These are phyloP conservation scores for Millerago galiae DNA, from an alignment of 805 yeast genomes.

Conservation along the genomic window DNA sequence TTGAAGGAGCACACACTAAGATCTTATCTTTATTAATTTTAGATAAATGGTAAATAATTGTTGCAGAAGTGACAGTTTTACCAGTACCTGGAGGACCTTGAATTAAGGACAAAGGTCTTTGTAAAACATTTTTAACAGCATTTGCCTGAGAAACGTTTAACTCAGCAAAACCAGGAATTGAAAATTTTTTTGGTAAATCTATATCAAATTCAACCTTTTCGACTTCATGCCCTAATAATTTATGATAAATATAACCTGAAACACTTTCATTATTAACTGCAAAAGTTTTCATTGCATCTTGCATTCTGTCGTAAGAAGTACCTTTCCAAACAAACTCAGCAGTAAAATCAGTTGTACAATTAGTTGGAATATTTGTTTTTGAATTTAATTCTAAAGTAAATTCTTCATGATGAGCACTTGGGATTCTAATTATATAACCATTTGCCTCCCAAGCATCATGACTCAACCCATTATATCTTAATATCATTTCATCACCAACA, in stretches of 20 bases:
- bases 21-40: slow-evolving; percentile 56
- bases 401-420: slow-evolving; percentile 58
- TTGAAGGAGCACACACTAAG: slow-evolving; percentile 91
- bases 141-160: slow-evolving; percentile 72
- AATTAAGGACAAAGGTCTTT: slow-evolving; percentile 69
- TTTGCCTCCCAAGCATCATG: slow-evolving; percentile 63
- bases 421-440: slow-evolving; percentile 69
- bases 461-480: slow-evolving; percentile 53
- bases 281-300: slow-evolving; percentile 62
- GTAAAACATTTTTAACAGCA: slow-evolving; percentile 67
- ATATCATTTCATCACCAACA: slow-evolving; percentile 76
- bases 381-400: slow-evolving; percentile 64
- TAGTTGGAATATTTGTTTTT: slow-evolving; percentile 47
- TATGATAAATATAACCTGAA: slow-evolving; percentile 68
- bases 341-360: slow-evolving; percentile 59
- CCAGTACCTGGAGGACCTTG: slow-evolving; percentile 99
- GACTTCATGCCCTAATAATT: slow-evolving; percentile 74
- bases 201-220: slow-evolving; percentile 55
- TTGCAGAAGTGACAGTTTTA: slow-evolving; percentile 88
- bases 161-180: slow-evolving; percentile 60
- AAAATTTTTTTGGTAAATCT: slow-evolving; percentile 52
- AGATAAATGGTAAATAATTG: slow-evolving; percentile 72
- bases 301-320: slow-evolving; percentile 78
- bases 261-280: slow-evolving; percentile 67
- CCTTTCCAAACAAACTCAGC: slow-evolving; percentile 91